These are phyloP conservation scores for Alternaria angustiovoidea DNA, from an alignment of 2,329 filamentous ascomycete species.

Conservation along the genomic window DNA sequence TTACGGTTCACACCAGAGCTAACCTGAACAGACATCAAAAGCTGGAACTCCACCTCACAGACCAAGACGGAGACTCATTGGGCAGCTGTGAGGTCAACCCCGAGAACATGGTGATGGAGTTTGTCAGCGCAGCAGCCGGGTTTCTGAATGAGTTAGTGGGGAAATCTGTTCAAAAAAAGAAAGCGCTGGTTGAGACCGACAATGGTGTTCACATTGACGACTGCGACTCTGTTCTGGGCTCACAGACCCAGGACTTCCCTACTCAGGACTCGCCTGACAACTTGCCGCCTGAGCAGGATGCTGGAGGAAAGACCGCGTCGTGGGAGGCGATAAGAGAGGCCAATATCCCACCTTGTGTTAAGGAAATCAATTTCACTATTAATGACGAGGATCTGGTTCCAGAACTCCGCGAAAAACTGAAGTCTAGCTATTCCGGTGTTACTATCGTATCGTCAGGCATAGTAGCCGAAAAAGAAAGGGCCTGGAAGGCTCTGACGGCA, in stretches of 20 bases:
- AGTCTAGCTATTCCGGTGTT: conserved; percentile 10
- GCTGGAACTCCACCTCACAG: neutral
- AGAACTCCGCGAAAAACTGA: conserved; percentile 1
- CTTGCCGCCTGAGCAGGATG: neutral
- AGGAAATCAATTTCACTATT: conserved; percentile 9
- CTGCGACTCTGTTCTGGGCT: neutral
- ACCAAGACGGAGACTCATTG: neutral
- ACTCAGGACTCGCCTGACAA: neutral
- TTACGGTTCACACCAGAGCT: neutral
- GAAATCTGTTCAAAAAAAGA: neutral
- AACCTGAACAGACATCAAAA: neutral
- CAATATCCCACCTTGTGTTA: conserved; percentile 8
- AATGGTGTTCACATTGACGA: conserved; percentile 2
- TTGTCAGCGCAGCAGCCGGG: neutral
- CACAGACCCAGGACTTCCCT: neutral
- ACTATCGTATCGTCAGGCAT: neutral
- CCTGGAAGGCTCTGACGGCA: neutral
- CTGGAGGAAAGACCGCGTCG: neutral
- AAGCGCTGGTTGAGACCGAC: neutral
- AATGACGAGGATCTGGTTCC: conserved; percentile 4
- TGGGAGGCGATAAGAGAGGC: conserved; percentile 5
- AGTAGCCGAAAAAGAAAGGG: neutral
- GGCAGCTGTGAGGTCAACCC: neutral
- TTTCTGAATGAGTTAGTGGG: conserved; percentile 2
- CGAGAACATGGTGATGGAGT: neutral